These are phyloP conservation scores for Tolypocladium ophioglossoides DNA, from an alignment of 2,329 filamentous ascomycete genomes.

Conservation along the genomic window DNA sequence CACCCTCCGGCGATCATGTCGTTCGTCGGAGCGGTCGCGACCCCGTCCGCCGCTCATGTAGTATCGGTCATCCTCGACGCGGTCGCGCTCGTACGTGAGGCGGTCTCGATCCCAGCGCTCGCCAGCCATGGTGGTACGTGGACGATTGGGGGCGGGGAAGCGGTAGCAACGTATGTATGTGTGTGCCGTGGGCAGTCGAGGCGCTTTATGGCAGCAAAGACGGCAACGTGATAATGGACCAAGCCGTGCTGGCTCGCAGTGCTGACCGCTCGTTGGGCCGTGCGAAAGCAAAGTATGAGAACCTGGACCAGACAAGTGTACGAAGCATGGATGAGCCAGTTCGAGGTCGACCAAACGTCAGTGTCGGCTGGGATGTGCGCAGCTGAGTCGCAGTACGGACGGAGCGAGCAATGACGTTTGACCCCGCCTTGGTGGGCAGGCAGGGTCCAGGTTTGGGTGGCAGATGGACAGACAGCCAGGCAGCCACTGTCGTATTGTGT, in stretches of 20 bases:
- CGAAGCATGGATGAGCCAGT: not conserved
- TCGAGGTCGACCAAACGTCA: not conserved
- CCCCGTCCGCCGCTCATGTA: conserved; percentile 22
- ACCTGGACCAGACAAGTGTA: not conserved
- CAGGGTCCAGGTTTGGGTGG: conserved; percentile 2
- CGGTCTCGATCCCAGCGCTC: conserved; percentile 47
- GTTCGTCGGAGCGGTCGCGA: conserved; percentile 39
- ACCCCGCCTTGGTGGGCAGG: conserved; percentile 1
- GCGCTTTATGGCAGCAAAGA: not conserved
- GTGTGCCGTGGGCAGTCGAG: not conserved
- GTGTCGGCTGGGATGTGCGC: not conserved
- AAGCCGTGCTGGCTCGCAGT: not conserved
- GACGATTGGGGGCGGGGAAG: not conserved
- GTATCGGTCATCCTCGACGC: conserved; percentile 41
- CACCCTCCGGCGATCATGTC: conserved; percentile 34
- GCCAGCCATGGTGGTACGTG: conserved; percentile 14
- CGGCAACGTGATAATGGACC: not conserved
- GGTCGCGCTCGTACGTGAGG: conserved; percentile 25
- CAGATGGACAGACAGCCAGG: not conserved
- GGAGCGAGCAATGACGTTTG: conserved; percentile 7
- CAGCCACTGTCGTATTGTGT: not conserved
- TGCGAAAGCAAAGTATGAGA: not conserved
- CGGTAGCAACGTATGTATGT: not conserved
- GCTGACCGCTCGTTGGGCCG: not conserved
- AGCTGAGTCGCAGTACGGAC: not conserved